These are phyloP conservation scores for Gaillardinia entomophila DNA, from an alignment of 805 yeast genomes.

Conservation along the genomic window DNA sequence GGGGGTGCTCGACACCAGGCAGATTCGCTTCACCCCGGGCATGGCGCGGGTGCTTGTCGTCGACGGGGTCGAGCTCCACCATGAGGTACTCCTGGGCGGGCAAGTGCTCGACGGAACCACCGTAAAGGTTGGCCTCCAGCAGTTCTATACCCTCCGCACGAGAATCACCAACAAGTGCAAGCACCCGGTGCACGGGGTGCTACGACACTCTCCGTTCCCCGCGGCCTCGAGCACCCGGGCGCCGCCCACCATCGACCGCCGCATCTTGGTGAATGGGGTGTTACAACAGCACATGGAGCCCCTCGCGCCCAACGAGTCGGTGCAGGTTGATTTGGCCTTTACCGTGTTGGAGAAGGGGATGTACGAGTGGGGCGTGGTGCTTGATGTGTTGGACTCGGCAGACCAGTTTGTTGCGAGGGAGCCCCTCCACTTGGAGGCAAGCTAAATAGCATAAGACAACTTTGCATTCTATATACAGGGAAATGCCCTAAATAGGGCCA, in stretches of 20 bases:
- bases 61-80: slow-evolving; percentile 41
- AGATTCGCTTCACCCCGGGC: slow-evolving; percentile 52
- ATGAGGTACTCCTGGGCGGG: slow-evolving; percentile 14
- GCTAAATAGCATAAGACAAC: slow-evolving; percentile 1
- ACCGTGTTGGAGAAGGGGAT: slow-evolving; percentile 71
- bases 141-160: slow-evolving; percentile 47
- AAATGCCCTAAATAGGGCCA: neutral
- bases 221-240: slow-evolving; percentile 7
- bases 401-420: slow-evolving; percentile 19
- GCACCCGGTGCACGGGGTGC: slow-evolving; percentile 42
- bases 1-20: slow-evolving; percentile 65
- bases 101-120: slow-evolving; percentile 3
- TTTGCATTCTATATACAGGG: neutral
- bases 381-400: slow-evolving; percentile 20
- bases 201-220: slow-evolving; percentile 53
- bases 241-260: slow-evolving; percentile 43
- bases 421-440: slow-evolving; percentile 26
- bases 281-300: slow-evolving; percentile 48
- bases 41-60: slow-evolving; percentile 54
- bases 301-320: slow-evolving; percentile 37
- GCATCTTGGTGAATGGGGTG: slow-evolving; percentile 66
- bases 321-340: slow-evolving; percentile 46
- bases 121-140: slow-evolving; percentile 26
- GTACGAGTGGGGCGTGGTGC: slow-evolving; percentile 65
- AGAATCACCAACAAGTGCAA: slow-evolving; percentile 44